Evolutionary conservation across 192 early-diverging fungal genomes (phyloP), one percentile per base, ranked within the genome.

Genomic region (Chytriomyces hyalinus): DNA sequence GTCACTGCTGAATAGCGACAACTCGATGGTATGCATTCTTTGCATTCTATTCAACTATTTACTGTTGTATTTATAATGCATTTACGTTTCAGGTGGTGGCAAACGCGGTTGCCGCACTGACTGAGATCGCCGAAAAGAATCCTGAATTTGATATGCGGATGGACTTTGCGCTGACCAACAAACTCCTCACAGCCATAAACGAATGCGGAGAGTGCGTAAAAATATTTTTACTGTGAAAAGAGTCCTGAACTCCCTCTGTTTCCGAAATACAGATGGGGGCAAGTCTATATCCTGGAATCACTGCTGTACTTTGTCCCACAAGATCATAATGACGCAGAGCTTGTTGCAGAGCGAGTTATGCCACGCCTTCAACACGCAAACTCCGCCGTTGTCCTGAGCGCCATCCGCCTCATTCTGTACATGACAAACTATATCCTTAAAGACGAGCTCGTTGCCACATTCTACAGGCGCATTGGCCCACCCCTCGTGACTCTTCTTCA

Each of bases 331-430:
- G 95, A 98, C 79, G 97, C 97, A 7, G 96, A 98, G 76, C 90
- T 96, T 47, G 78, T 98, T 65, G 91, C 92, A 7, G 96, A 98
- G 77, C 91, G 95, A 67, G 94, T 98, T 47, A 80, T 93, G 49
- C 94, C 95, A 61, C 90, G 95, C 66, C 82, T 98, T 26, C 95
- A 96, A 79, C 96, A 98, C 85, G 93, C 93, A n/a, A 98, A 98
- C 84, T 94, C 94, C 11, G 93, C 93, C 49, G 94, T 98, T 0
- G 94, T 95, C 3, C 82, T 98, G 64, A 90, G 90, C 17, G 88
- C 93, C 5, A 87, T 95, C 79, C 94, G 95, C 68, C 91, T 97
- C 60, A 96, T 99, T 50, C 84, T 96, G 46, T 97, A 97, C 80
- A 88, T 98, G 61, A 94, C 96, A 86, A 95, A 97, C 83, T 98